These are phyloP conservation scores for Gastrodia elata DNA, from an alignment of 106 monocot species.

Conservation along the genomic window DNA sequence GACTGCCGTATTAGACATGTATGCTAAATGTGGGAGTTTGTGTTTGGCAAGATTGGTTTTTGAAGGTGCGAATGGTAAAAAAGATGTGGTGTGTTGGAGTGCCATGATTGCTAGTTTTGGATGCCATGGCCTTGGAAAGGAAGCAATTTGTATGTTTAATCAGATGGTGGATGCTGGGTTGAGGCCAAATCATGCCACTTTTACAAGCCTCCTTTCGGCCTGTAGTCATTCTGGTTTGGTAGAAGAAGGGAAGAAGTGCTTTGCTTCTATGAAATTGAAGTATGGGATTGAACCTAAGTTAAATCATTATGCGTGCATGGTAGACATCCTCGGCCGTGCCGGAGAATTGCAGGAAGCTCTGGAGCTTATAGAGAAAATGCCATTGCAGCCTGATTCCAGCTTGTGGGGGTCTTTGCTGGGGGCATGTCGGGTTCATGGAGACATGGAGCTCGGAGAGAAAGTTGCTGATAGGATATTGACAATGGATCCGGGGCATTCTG, in stretches of 20 bases:
- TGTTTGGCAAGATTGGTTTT: conserved; percentile 32
- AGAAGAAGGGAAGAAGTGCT: conserved; percentile 33
- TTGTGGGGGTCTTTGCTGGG: conserved; percentile 56
- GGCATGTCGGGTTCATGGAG: conserved; percentile 39
- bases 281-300: conserved; percentile 29
- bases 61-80: conserved; percentile 22
- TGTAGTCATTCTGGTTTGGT: conserved; percentile 53
- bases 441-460: conserved; percentile 40
- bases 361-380: conserved; percentile 38
- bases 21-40: conserved; percentile 52
- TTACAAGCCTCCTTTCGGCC: conserved; percentile 45
- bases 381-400: conserved; percentile 35
- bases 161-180: conserved; percentile 33
- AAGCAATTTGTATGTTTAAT: conserved; percentile 32
- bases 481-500: conserved; percentile 25
- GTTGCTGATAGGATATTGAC: conserved; percentile 39
- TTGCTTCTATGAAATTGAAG: conserved; percentile 25
- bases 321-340: conserved; percentile 59
- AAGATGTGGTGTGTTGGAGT: conserved; percentile 61
- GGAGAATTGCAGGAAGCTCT: conserved; percentile 47
- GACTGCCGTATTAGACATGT: conserved; percentile 48
- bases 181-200: conserved; percentile 43
- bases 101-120: conserved; percentile 58
- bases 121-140: conserved; percentile 38
- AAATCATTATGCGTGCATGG: conserved; percentile 53